Evolutionary conservation across 345 rosid genomes (phyloP), one percentile per base, ranked within the genome.

Genomic region (Pseudoturritis turrita): DNA sequence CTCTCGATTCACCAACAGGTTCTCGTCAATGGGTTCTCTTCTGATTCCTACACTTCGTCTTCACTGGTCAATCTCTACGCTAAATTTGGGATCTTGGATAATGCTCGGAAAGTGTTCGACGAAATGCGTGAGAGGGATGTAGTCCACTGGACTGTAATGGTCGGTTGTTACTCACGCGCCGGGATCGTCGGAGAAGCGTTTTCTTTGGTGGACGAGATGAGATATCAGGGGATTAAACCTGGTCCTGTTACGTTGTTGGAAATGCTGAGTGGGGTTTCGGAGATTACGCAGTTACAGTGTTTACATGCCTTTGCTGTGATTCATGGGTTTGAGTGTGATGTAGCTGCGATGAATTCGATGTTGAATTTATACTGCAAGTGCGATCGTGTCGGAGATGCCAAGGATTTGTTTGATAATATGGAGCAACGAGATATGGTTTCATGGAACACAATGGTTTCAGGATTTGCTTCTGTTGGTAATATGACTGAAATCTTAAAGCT

Each of bases 171-270:
- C 63, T 67, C 84, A 15, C 78, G 82, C 13, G 71, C 61, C 0
- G 87, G 87, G 3, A 59, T 76, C 18, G 21, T 71, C 7, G 78
- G 49, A 10, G 65, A 65, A 12, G 83, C 82, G 3, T 82, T 78
- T 54, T 31, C 31, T 5, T 68, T 85, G 83, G 64, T 78, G 28
- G 79, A 71, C 62, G 64, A 78, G 52, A 88, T 88, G 92, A 77
- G 85, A 44, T 52, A 9, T 43, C 44, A 64, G 6, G 83, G 83
- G 50, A 60, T 75, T 68, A 78, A 72, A 47, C 89, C 88, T 50
- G 57, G 83, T 78, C 79, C 84, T 33, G 88, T 83, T 68, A 87
- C 89, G 44, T 65, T 87, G 49, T 70, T 87, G 63, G 81, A 74
- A 35, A 40, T 87, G 81, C 50, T 85, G 1, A 69, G 79, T 51